A percentile compares a stretch with the other conserved stretches of the same genome.
Evolutionary conservation across 768 basidiomycete genomes (phyloP).

Genomic region (Macrolepiota fuliginosa): DNA sequence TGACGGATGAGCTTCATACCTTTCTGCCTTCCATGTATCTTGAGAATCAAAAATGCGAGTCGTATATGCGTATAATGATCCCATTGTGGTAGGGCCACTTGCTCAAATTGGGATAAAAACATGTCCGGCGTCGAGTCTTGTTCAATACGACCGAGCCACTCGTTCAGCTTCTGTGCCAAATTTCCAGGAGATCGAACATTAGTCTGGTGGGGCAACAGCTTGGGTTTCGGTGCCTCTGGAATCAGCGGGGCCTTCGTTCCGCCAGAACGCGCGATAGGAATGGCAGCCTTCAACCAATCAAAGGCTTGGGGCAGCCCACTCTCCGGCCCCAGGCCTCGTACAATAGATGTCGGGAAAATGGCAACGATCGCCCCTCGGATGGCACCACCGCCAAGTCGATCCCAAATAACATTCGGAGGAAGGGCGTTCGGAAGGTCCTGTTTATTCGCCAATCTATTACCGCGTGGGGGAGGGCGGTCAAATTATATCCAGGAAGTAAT

Average conservation of each 20-base stretch:
- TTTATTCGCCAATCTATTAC: constrained; percentile 54
- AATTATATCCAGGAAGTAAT: neutral
- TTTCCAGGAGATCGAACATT: constrained; percentile 20
- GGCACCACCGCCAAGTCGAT: constrained; percentile 20
- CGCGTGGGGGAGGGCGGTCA: neutral
- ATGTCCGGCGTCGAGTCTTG: constrained; percentile 25
- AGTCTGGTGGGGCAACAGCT: neutral
- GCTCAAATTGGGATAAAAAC: constrained; percentile 34
- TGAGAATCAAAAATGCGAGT: constrained; percentile 39
- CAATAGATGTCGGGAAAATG: constrained; percentile 26
- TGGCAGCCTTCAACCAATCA: constrained; percentile 33
- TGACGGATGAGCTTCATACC: constrained; percentile 22
- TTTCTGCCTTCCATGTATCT: constrained; percentile 38
- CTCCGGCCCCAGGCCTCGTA: constrained; percentile 12
- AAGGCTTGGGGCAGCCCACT: constrained; percentile 36
- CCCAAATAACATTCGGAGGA: constrained; percentile 44
- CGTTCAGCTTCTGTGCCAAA: constrained; percentile 31
- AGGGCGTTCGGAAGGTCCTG: constrained; percentile 54
- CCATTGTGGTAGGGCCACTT: constrained; percentile 36
- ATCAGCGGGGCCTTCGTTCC: neutral
- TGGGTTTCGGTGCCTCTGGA: constrained; percentile 2
- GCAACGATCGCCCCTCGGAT: constrained; percentile 28
- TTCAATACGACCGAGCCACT: constrained; percentile 34
- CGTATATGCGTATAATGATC: constrained; percentile 50
- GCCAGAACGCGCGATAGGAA: constrained; percentile 23